Conservation (phyloP, 2,329 filamentous ascomycete genomes). For the Zymoseptoria passerinii region DNA sequence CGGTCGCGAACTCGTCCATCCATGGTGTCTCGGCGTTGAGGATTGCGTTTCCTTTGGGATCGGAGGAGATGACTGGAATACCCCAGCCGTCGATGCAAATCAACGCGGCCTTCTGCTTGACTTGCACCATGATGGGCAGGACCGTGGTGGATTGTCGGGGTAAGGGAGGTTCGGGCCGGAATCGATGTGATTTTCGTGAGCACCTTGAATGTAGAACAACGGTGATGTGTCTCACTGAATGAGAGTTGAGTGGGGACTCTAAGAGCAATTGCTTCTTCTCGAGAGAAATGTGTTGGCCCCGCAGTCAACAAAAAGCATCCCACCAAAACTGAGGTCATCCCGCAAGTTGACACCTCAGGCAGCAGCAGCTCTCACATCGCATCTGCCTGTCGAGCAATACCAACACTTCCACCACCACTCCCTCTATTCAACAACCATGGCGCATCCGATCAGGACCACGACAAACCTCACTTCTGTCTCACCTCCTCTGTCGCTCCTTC, state of each 20-base stretch:
- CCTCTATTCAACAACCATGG: constrained; percentile 8
- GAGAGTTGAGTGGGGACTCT: background rate
- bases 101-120: constrained; percentile 62
- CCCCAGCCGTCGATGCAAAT: constrained; percentile 99
- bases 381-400: constrained; percentile 2
- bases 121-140: constrained; percentile 48
- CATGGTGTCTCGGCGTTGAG: constrained; percentile 83
- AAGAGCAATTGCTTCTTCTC: background rate
- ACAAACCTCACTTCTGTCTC: constrained; percentile 16
- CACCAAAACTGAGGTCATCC: background rate
- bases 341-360: background rate
- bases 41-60: constrained; percentile 79
- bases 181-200: background rate
- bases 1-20: constrained; percentile 75
- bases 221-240: background rate
- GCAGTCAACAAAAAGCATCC: constrained; percentile 3
- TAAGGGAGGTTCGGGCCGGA: background rate
- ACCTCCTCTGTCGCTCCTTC: constrained; percentile 47
- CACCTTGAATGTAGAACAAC: background rate
- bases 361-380: background rate
- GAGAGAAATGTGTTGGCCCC: background rate
- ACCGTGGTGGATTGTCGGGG: constrained; percentile 3
- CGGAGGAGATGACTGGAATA: constrained; percentile 7
- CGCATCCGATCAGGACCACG: constrained; percentile 16
- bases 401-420: background rate